These are phyloP conservation scores for Gaeumannomyces sp. DNA, from an alignment of 2,329 filamentous ascomycete genomes.

Conservation along the genomic window DNA sequence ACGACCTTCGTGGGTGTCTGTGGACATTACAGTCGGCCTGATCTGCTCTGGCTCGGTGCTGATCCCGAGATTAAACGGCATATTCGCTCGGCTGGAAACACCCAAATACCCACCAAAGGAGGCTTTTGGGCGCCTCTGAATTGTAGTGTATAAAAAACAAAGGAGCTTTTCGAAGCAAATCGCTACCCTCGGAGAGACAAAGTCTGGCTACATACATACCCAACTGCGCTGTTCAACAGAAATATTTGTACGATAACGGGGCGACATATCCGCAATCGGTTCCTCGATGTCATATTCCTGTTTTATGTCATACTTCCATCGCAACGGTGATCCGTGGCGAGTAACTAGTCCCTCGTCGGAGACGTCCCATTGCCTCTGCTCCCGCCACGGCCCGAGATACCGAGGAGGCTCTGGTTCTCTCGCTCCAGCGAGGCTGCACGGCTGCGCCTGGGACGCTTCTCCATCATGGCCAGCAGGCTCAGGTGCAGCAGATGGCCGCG, in stretches of 20 bases:
- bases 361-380: not conserved
- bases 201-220: no score
- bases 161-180: no score
- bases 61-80: not conserved
- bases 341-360: not conserved
- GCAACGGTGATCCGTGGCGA: not conserved
- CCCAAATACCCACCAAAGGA: no score
- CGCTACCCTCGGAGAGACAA: no score
- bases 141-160: no score
- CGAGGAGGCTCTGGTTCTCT: not conserved
- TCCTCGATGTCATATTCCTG: no score
- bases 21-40: conserved; percentile 45
- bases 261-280: no score
- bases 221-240: no score
- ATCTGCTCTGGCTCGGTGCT: conserved; percentile 41
- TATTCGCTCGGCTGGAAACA: no score
- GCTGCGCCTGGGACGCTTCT: not conserved
- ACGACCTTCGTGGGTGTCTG: conserved; percentile 38
- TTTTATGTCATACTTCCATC: no score
- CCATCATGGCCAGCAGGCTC: conserved; percentile 31
- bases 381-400: not conserved
- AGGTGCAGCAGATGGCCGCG: conserved; percentile 58
- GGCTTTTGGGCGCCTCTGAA: no score
- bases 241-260: no score
- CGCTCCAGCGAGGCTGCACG: not conserved